Percentiles rank a stretch among this genome's conserved stretches.
Conservation (phyloP, 768 basidiomycete species). For the Jaapia argillacea region DNA sequence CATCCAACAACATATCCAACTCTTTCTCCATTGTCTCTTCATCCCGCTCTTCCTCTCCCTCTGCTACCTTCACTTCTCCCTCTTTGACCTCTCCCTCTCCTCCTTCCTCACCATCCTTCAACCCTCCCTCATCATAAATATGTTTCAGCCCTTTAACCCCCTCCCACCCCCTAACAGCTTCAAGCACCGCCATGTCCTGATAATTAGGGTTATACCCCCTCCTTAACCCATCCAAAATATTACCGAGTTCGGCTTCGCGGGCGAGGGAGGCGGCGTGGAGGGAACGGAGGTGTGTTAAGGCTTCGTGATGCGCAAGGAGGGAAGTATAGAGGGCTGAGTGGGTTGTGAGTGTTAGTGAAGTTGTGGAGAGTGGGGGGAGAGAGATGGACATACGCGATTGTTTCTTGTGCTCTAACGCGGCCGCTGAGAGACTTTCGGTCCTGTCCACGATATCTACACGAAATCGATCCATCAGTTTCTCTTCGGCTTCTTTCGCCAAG, state of each 20-base stretch:
- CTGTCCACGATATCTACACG: constrained; percentile 63
- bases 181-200: constrained; percentile 98
- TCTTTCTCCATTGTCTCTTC: constrained; percentile 51
- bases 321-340: constrained; percentile 66
- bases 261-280: constrained; percentile 66
- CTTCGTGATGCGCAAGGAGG: constrained; percentile 61
- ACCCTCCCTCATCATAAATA: constrained; percentile 58
- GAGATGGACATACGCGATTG: constrained; percentile 57
- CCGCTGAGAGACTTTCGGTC: constrained; percentile 69
- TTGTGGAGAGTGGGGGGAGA: background rate
- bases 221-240: constrained; percentile 75
- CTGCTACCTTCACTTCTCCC: constrained; percentile 7
- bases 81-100: constrained; percentile 18
- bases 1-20: constrained; percentile 43
- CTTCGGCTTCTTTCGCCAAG: too few species aligned
- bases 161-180: constrained; percentile 93
- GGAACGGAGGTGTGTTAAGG: constrained; percentile 66
- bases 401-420: constrained; percentile 77
- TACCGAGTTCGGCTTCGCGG: constrained; percentile 67
- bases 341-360: constrained; percentile 1
- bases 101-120: constrained; percentile 27
- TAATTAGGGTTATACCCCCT: constrained; percentile 96
- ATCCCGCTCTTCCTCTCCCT: constrained; percentile 31
- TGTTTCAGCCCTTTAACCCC: constrained; percentile 60
- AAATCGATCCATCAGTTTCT: constrained; percentile 1